phyloP scores from a whole-genome alignment of 1,284 basidiomycete genomes.

The Acaromyces ingoldii region DNA sequence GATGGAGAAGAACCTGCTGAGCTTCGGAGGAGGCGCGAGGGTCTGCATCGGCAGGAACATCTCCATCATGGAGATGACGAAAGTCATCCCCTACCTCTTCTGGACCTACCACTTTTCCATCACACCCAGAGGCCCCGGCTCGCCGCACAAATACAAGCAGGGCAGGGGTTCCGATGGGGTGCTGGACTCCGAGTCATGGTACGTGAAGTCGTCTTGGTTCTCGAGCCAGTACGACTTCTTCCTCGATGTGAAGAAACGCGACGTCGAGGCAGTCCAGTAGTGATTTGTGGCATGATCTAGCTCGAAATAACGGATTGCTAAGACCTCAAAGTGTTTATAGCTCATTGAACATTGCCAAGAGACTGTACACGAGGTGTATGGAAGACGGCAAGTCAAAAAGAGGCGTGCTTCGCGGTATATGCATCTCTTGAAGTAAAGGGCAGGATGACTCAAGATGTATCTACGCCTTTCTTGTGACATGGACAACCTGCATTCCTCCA shows the following conservation, averaged over 20 bases:
- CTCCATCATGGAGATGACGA: slow-evolving; percentile 41
- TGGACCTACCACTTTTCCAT: background rate
- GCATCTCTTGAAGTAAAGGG: too few relatives aligned
- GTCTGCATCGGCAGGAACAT: slow-evolving; percentile 42
- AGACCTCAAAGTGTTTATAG: too few relatives aligned
- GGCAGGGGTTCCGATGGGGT: background rate
- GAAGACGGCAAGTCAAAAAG: too few relatives aligned
- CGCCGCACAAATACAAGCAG: background rate
- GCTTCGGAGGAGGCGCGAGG: slow-evolving; percentile 33
- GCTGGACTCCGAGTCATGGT: background rate
- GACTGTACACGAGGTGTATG: too few relatives aligned
- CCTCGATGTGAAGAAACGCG: background rate
- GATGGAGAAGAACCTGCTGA: slow-evolving; percentile 26
- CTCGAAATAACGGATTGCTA: too few relatives aligned
- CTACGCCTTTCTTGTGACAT: too few relatives aligned
- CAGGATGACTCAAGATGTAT: too few relatives aligned
- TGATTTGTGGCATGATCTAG: too few relatives aligned
- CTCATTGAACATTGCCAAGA: too few relatives aligned
- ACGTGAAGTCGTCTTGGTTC: background rate
- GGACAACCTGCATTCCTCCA: too few relatives aligned
- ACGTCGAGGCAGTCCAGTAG: background rate
- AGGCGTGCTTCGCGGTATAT: too few relatives aligned
- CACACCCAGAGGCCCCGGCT: background rate
- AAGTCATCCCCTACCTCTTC: slow-evolving; percentile 33
- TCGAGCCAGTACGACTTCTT: background rate